Percentiles rank a stretch among this genome's conserved stretches.
phyloP scores from a whole-genome alignment of 106 monocot species.

The Vanilla planifolia region DNA sequence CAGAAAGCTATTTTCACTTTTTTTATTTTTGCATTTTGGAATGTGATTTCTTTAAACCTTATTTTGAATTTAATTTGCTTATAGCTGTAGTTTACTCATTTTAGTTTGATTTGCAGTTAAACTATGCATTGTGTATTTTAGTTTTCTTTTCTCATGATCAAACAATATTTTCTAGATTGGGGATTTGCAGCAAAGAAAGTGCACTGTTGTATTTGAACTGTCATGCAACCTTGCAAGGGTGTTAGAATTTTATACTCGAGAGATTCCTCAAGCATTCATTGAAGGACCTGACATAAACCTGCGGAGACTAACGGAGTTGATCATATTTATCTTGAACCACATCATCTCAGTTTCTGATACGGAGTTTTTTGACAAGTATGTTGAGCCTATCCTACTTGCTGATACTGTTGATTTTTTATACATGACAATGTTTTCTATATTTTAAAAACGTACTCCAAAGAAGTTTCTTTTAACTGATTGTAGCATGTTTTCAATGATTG shows the following conservation, averaged over 20 bases:
- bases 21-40: neutral
- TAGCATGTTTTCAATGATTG: too few relatives aligned
- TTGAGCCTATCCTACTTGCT: neutral
- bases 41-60: neutral
- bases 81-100: neutral
- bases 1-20: neutral
- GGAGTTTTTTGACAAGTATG: constrained; percentile 94
- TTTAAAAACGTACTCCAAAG: too few relatives aligned
- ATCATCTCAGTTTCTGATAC: constrained; percentile 81
- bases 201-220: constrained; percentile 87
- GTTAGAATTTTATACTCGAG: constrained; percentile 79
- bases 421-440: too few relatives aligned
- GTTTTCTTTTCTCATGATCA: neutral
- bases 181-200: constrained; percentile 93
- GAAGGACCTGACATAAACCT: constrained; percentile 86
- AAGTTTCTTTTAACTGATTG: too few relatives aligned
- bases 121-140: neutral
- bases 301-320: constrained; percentile 74
- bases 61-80: neutral
- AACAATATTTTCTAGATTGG: constrained; percentile 37
- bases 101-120: constrained; percentile 1
- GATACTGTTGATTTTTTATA: too few relatives aligned
- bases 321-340: constrained; percentile 86
- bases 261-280: constrained; percentile 87
- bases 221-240: constrained; percentile 81